phyloP scores from a whole-genome alignment of 1,139 yeast species.

The Diutina siamensis region DNA sequence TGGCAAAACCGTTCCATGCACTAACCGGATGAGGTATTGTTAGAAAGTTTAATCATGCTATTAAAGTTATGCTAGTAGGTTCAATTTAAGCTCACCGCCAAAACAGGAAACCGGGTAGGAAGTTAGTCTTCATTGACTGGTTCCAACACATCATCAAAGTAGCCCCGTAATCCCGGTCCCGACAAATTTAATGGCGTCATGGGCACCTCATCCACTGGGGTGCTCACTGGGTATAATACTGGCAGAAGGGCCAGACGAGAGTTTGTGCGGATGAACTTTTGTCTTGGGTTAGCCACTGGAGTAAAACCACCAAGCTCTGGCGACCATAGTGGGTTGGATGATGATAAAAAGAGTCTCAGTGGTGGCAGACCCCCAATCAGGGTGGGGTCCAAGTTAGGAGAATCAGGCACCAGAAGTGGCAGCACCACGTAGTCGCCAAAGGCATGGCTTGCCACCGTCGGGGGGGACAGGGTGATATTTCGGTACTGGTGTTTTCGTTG shows the following conservation, averaged over 20 bases:
- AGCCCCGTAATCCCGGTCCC: not conserved
- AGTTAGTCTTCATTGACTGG: constrained; percentile 1
- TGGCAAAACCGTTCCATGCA: no score
- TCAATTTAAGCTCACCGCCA: no score
- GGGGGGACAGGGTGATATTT: constrained; percentile 7
- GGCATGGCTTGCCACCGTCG: no score
- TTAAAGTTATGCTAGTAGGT: no score
- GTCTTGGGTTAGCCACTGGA: constrained; percentile 11
- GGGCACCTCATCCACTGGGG: constrained; percentile 34
- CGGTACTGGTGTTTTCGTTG: constrained; percentile 7
- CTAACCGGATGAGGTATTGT: no score
- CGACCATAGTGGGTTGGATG: constrained; percentile 30
- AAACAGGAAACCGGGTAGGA: no score
- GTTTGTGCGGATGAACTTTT: not conserved
- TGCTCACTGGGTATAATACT: constrained; percentile 28
- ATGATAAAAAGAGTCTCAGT: constrained; percentile 40
- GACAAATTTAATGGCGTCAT: constrained; percentile 33
- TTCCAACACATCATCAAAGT: constrained; percentile 2
- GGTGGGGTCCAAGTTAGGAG: constrained; percentile 41
- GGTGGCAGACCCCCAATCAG: constrained; percentile 42
- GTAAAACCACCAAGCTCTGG: constrained; percentile 14
- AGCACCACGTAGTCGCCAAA: no score
- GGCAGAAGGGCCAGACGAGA: constrained; percentile 13
- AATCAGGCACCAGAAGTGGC: constrained; percentile 25
- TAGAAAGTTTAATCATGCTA: no score